Conservation (phyloP, 768 basidiomycete species). For the Amanita polypyramis region DNA sequence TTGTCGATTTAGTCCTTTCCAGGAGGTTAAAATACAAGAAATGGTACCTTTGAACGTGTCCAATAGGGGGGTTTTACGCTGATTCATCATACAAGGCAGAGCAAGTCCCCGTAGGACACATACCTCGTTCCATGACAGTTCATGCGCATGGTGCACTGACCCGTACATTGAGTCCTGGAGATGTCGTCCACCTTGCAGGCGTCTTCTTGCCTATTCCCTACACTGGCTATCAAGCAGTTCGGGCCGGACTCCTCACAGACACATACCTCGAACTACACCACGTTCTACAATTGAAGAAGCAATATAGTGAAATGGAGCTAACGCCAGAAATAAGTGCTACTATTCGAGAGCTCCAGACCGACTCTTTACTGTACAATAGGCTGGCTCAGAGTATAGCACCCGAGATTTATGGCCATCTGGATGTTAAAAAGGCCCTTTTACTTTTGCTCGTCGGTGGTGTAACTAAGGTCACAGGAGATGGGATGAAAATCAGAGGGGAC, state of each 20-base stretch:
- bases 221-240: slow-evolving; percentile 93
- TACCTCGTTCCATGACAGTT: slow-evolving; percentile 97
- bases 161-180: slow-evolving; percentile 88
- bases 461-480: slow-evolving; percentile 90
- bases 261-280: slow-evolving; percentile 92
- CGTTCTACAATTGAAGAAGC: slow-evolving; percentile 92
- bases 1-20: slow-evolving; percentile 94
- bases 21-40: slow-evolving; percentile 98
- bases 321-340: slow-evolving; percentile 72
- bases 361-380: slow-evolving; percentile 77
- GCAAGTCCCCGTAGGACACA: slow-evolving; percentile 99
- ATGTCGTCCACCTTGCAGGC: slow-evolving; percentile 91
- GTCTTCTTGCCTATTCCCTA: slow-evolving; percentile 97
- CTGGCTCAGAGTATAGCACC: slow-evolving; percentile 93
- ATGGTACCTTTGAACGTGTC: slow-evolving; percentile 52
- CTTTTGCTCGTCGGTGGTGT: slow-evolving; percentile 92
- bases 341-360: slow-evolving; percentile 57
- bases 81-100: slow-evolving; percentile 54
- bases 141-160: slow-evolving; percentile 88
- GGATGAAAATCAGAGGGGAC: slow-evolving; percentile 98
- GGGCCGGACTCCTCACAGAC: slow-evolving; percentile 93
- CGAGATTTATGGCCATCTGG: slow-evolving; percentile 95
- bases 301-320: slow-evolving; percentile 90
- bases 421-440: slow-evolving; percentile 94
- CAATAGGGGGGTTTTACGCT: background rate